Conservation (phyloP, 495 filamentous ascomycete species). For the Penicillium odoratum region DNA sequence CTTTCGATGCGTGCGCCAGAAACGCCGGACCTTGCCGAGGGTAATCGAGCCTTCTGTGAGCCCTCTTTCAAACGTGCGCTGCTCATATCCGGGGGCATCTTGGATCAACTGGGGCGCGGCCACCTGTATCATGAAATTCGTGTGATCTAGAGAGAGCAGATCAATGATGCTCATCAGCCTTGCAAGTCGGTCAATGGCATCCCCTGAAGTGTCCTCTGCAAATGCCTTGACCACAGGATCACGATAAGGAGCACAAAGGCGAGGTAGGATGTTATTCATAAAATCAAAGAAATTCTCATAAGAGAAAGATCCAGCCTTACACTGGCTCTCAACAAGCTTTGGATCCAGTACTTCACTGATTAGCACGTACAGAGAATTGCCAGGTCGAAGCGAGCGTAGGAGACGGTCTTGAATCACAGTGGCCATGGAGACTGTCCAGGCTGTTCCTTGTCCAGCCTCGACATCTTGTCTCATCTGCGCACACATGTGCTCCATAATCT, state of each 20-base stretch:
- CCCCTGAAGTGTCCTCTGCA: conserved; percentile 68
- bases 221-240: conserved; percentile 82
- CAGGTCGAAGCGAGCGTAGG: conserved; percentile 73
- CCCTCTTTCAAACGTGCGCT: conserved; percentile 69
- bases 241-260: conserved; percentile 87
- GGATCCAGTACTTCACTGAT: conserved; percentile 86
- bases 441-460: conserved; percentile 65
- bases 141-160: conserved; percentile 89
- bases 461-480: conserved; percentile 75
- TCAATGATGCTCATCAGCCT: conserved; percentile 85
- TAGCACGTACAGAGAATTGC: conserved; percentile 76
- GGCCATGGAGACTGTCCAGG: conserved; percentile 81
- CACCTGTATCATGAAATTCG: conserved; percentile 85
- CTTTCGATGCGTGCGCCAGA: conserved; percentile 69
- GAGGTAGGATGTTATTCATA: conserved; percentile 85
- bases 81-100: conserved; percentile 79
- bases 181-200: conserved; percentile 81
- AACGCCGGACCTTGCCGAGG: conserved; percentile 59
- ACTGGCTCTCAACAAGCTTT: conserved; percentile 72
- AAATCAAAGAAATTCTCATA: conserved; percentile 92
- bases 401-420: conserved; percentile 82
- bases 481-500: conserved; percentile 64
- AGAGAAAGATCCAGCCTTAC: conserved; percentile 79
- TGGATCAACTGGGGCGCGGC: conserved; percentile 79
- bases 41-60: conserved; percentile 62